phyloP scores from a whole-genome alignment of 176 grass and related monocot genomes.

The Eleusine coracana region DNA sequence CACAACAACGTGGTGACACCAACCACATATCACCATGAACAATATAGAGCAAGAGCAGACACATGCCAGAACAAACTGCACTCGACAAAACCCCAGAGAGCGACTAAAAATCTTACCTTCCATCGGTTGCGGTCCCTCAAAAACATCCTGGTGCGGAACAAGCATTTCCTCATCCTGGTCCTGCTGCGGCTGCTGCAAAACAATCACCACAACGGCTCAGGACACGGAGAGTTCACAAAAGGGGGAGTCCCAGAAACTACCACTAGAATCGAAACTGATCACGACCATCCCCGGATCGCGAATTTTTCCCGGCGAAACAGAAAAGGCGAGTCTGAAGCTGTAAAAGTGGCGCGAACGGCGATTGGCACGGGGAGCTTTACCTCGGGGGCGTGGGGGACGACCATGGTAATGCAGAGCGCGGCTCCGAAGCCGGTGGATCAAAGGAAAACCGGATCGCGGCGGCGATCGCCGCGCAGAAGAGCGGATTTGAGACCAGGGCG shows the following conservation, averaged over 20 bases:
- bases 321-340: background rate
- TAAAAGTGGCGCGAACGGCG: background rate
- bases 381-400: constrained; percentile 50
- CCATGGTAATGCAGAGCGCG: constrained; percentile 44
- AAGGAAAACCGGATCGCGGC: constrained; percentile 23
- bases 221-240: constrained; percentile 1
- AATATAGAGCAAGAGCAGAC: constrained; percentile 8
- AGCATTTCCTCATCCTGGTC: constrained; percentile 67
- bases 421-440: background rate
- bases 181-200: constrained; percentile 44
- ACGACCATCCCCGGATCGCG: constrained; percentile 4
- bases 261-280: background rate
- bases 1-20: background rate
- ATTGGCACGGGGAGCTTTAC: constrained; percentile 26
- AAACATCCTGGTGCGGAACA: constrained; percentile 47
- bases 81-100: background rate
- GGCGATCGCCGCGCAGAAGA: constrained; percentile 10
- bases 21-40: background rate
- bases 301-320: constrained; percentile 7
- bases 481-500: background rate
- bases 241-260: constrained; percentile 1
- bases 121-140: constrained; percentile 64
- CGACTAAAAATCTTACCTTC: constrained; percentile 47
- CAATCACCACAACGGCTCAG: constrained; percentile 31
- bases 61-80: background rate